A percentile compares a stretch with the other conserved stretches of the same genome.
phyloP scores from a whole-genome alignment of 345 rosid genomes.

The Laguncularia racemosa region DNA sequence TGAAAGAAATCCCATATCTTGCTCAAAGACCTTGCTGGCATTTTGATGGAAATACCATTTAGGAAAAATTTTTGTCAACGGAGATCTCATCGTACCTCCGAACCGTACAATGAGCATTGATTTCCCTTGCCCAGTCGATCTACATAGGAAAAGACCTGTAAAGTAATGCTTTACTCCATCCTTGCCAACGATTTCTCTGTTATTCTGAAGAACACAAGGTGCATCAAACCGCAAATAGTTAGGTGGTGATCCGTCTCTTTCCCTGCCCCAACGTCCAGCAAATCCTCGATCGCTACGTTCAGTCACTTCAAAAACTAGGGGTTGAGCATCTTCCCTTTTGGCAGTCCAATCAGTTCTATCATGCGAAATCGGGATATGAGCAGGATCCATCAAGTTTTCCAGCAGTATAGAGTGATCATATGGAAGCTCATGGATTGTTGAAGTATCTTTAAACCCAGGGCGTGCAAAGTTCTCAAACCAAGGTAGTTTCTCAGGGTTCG shows the following conservation, averaged over 20 bases:
- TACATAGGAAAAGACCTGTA: slow-evolving; percentile 72
- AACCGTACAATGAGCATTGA: slow-evolving; percentile 91
- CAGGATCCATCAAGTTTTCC: slow-evolving; percentile 97
- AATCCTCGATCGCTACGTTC: slow-evolving; percentile 72
- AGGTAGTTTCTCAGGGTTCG: slow-evolving; percentile 55
- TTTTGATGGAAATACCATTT: slow-evolving; percentile 86
- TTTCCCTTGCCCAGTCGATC: slow-evolving; percentile 96
- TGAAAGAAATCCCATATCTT: slow-evolving; percentile 92
- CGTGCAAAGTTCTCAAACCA: slow-evolving; percentile 85
- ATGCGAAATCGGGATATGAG: slow-evolving; percentile 90
- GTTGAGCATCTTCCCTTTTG: slow-evolving; percentile 82
- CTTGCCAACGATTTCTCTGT: slow-evolving; percentile 47
- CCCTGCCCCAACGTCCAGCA: slow-evolving; percentile 88
- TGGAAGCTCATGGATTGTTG: slow-evolving; percentile 84
- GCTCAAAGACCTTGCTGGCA: slow-evolving; percentile 81
- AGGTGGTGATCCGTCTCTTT: slow-evolving; percentile 36
- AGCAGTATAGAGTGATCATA: slow-evolving; percentile 93
- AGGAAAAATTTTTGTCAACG: slow-evolving; percentile 46
- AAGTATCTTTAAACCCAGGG: slow-evolving; percentile 66
- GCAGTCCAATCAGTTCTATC: slow-evolving; percentile 86
- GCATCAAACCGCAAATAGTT: slow-evolving; percentile 69
- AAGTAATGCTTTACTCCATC: slow-evolving; percentile 71
- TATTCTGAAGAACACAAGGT: slow-evolving; percentile 75
- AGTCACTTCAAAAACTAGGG: slow-evolving; percentile 61
- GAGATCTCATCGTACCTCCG: slow-evolving; percentile 59